Evolutionary conservation across 2,329 filamentous ascomycete genomes (phyloP), one percentile per base, ranked within the genome.

Genomic region (Trichoderma lentiforme): DNA sequence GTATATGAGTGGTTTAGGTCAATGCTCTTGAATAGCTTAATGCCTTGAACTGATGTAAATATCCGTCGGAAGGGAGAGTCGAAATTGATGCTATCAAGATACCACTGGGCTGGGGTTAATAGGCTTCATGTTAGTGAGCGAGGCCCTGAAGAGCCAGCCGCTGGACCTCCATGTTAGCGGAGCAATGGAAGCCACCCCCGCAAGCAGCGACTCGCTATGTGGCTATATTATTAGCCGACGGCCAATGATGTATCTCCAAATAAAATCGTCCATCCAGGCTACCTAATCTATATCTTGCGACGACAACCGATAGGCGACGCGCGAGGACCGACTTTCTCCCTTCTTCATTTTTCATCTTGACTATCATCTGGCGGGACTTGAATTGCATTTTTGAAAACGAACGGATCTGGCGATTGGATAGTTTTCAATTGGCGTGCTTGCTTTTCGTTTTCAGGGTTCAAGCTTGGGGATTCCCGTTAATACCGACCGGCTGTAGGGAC

Each of bases 201-300:
- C 47, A 12, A 24, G 47, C 47, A 57, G 53, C 26, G 18, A 12
- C 9, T 18, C 14, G 26, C n/a, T 8, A 9, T n/a, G 15, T 53
- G 57, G 66, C 12, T 70, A 62, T 64, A 64, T 43, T 57, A 70
- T 70, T 70, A 70, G 18, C 68, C 68, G 68, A 70, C 68, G 68
- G 43, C 67, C 67, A 70, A 70, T 70, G 39, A 39, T 6, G 14
- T 18, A 24, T 43, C 24, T n/a, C 61, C 24, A 11, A 47, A 28
- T 60, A 14, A n/a, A 60, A 39, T 39, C 36, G 15, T 3, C 32
- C 57, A 26, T 26, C 24, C 58, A 43, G 15, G 24, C 34, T 18
- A 34, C 8, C n/a, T 30, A 8, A 4, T n/a, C 36, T 57, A 60
- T 28, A 30, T 60, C 56, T 43, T 12, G 51, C 26, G 36, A 69